These are phyloP conservation scores for Coemansia sp. DNA, from an alignment of 192 early-diverging fungal genomes.

Conservation along the genomic window DNA sequence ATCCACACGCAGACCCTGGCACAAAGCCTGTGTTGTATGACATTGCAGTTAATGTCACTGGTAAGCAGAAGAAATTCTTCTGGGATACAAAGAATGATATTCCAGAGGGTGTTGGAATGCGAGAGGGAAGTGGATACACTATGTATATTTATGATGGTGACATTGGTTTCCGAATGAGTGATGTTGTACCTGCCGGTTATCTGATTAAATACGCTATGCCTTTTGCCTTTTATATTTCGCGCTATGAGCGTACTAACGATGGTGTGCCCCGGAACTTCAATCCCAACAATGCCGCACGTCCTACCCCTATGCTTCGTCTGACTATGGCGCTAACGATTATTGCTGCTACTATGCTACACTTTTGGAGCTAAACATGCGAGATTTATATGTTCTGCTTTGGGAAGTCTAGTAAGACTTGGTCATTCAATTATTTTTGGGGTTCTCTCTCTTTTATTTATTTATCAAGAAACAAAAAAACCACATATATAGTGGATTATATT, in stretches of 20 bases:
- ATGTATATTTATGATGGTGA: slow-evolving; percentile 56
- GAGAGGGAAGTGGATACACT: slow-evolving; percentile 53
- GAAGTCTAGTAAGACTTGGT: slow-evolving; percentile 5
- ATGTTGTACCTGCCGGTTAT: slow-evolving; percentile 49
- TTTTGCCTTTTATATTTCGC: slow-evolving; percentile 51
- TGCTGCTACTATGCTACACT: not conserved
- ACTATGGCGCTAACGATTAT: slow-evolving; percentile 15
- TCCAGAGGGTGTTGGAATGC: slow-evolving; percentile 52
- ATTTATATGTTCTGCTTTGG: not conserved
- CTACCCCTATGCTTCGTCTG: slow-evolving; percentile 10
- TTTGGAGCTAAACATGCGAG: slow-evolving; percentile 3
- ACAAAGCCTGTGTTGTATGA: slow-evolving; percentile 49
- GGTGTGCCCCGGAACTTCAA: slow-evolving; percentile 52
- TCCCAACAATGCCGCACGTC: slow-evolving; percentile 34
- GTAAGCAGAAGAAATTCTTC: slow-evolving; percentile 41
- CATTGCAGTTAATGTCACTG: slow-evolving; percentile 49
- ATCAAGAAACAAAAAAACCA: no score
- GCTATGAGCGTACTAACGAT: slow-evolving; percentile 52
- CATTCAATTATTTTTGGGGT: not conserved
- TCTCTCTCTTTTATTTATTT: no score
- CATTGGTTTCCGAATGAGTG: slow-evolving; percentile 54
- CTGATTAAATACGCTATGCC: slow-evolving; percentile 55
- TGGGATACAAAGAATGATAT: slow-evolving; percentile 57
- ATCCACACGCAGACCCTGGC: slow-evolving; percentile 38
- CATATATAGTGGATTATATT: no score